These are phyloP conservation scores for Rhodotorula mucilaginosa DNA, from an alignment of 1,284 basidiomycete species.

Conservation along the genomic window DNA sequence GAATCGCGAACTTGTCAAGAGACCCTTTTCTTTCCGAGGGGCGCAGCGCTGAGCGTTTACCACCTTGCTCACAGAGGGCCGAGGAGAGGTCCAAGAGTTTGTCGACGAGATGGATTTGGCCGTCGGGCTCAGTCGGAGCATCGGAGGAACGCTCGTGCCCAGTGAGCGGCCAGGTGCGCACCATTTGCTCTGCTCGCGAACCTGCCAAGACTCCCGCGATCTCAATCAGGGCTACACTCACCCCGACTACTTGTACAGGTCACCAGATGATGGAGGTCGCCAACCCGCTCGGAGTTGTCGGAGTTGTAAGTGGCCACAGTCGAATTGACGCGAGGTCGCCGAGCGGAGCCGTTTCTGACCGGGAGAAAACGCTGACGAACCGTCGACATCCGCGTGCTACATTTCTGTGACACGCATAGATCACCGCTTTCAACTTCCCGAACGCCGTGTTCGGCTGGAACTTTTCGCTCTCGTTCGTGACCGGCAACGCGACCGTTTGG, in stretches of 20 bases:
- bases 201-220: too few relatives aligned
- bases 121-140: slow-evolving; percentile 74
- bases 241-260: background rate
- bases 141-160: slow-evolving; percentile 70
- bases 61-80: slow-evolving; percentile 8
- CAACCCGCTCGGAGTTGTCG: slow-evolving; percentile 90
- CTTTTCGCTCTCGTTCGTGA: slow-evolving; percentile 78
- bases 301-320: slow-evolving; percentile 53
- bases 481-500: slow-evolving; percentile 92
- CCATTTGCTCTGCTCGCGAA: too few relatives aligned
- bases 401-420: slow-evolving; percentile 27
- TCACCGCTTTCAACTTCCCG: slow-evolving; percentile 74
- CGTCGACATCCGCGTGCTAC: background rate
- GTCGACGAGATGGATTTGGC: slow-evolving; percentile 81
- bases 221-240: background rate
- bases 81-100: slow-evolving; percentile 60
- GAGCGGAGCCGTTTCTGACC: background rate
- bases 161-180: slow-evolving; percentile 57
- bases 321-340: background rate
- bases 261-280: slow-evolving; percentile 83
- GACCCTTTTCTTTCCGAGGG: background rate
- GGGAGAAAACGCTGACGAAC: background rate
- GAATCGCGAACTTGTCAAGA: background rate
- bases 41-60: background rate
- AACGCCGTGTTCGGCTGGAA: slow-evolving; percentile 73